Conservation (phyloP, 1,139 yeast species). For the Suhomyces terraborum region DNA sequence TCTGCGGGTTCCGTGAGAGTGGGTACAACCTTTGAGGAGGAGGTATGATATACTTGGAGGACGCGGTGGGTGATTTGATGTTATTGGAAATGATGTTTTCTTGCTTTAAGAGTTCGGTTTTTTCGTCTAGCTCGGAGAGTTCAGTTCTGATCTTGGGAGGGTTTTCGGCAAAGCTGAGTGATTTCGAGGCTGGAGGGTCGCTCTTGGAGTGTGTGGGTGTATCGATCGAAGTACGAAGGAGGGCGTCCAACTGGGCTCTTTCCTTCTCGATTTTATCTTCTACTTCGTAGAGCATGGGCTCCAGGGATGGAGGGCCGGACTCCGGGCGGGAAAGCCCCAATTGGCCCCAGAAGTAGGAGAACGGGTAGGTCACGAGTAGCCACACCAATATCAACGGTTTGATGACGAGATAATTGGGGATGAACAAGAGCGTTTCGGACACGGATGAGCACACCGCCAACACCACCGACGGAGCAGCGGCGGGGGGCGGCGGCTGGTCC, state of each 20-base stretch:
- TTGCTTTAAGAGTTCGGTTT: conserved; percentile 45
- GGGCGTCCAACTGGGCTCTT: conserved; percentile 6
- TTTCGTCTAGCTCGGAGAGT: conserved; percentile 31
- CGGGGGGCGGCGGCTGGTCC: conserved; percentile 1
- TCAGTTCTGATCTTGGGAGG: conserved; percentile 10
- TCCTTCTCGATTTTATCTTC: conserved; percentile 10
- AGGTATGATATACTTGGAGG: conserved; percentile 51
- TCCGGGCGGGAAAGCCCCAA: conserved; percentile 15
- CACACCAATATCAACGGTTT: conserved; percentile 49
- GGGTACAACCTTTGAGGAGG: conserved; percentile 52
- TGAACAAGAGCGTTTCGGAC: conserved; percentile 29
- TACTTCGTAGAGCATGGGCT: conserved; percentile 4
- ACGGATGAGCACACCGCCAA: neutral
- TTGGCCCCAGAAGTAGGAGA: conserved; percentile 37
- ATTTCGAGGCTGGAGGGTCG: conserved; percentile 1
- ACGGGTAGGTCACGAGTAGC: conserved; percentile 51
- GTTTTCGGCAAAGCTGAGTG: conserved; percentile 10
- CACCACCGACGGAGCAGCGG: neutral
- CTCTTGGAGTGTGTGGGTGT: neutral
- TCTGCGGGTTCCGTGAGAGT: conserved; percentile 43
- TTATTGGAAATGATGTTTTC: conserved; percentile 45
- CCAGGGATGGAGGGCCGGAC: neutral
- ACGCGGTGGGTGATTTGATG: conserved; percentile 59
- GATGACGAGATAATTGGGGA: conserved; percentile 45
- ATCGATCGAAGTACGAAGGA: conserved; percentile 9